Evolutionary conservation across 371 early-diverging fungal genomes (phyloP).

Genomic region (Mucor irregularis): DNA sequence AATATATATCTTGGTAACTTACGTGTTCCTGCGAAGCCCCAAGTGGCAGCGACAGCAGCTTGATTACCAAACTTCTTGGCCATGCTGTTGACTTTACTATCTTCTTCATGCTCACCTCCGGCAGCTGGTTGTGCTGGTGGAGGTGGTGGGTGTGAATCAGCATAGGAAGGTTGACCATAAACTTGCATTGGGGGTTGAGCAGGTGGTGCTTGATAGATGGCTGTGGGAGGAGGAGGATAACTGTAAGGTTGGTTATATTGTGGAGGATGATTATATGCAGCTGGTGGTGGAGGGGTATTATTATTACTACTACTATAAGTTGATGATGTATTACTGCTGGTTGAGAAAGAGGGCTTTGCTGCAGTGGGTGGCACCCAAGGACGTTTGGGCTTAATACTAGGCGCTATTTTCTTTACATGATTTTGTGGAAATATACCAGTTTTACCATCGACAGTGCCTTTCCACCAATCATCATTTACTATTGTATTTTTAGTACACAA

Average conservation of each 20-base stretch:
- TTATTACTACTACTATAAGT: neutral
- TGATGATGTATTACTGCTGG: slow-evolving; percentile 1
- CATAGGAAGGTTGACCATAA: slow-evolving; percentile 7
- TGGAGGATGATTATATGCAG: slow-evolving; percentile 2
- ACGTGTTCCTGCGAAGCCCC: slow-evolving; percentile 51
- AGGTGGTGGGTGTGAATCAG: slow-evolving; percentile 1
- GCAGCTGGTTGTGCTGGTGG: neutral
- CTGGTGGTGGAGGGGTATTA: neutral
- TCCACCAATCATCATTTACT: slow-evolving; percentile 59
- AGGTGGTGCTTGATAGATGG: slow-evolving; percentile 35
- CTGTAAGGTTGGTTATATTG: slow-evolving; percentile 30
- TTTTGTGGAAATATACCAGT: slow-evolving; percentile 55
- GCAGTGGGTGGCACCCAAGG: slow-evolving; percentile 14
- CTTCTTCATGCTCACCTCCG: slow-evolving; percentile 20
- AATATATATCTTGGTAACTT: slow-evolving; percentile 23
- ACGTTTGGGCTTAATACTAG: slow-evolving; percentile 24
- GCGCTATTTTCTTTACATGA: slow-evolving; percentile 44
- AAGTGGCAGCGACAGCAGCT: slow-evolving; percentile 45
- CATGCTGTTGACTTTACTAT: slow-evolving; percentile 34
- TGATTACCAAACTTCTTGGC: slow-evolving; percentile 45
- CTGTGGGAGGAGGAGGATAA: slow-evolving; percentile 51
- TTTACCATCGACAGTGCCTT: slow-evolving; percentile 41
- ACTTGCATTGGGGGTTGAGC: slow-evolving; percentile 16
- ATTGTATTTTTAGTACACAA: neutral
- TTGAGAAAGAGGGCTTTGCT: slow-evolving; percentile 14